Evolutionary conservation across 495 filamentous ascomycete genomes (phyloP), one percentile per base, ranked within the genome.

Genomic region (Penicillium dipodomyicola): DNA sequence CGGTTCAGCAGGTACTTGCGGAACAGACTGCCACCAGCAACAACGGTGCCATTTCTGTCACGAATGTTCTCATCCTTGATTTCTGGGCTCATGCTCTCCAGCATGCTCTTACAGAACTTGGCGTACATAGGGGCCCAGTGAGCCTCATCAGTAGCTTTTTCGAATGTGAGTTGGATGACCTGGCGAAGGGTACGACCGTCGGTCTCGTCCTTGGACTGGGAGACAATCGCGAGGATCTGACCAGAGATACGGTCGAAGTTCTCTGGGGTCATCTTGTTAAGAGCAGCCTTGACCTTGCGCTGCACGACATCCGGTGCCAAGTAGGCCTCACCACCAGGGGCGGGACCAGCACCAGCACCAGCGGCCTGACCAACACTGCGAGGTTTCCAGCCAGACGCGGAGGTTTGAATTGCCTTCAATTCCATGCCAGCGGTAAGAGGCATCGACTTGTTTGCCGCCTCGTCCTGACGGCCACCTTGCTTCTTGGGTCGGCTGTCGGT

Each of bases 181-280:
- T 99, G 94, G 63, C 94, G 88, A 49, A 99, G 80, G 2, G 95
- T 97, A 17, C 94, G 87, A 37, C 94, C 94, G 68, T 99, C 95
- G 6, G 82, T 81, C 78, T 99, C 94, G 65, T 93, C 87, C 81
- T 95, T 96, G 32, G 94, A 97, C 67, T 99, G 94, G 10, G 83
- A 86, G 33, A 93, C 91, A 64, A 99, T 97, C 37, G 86, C 83
- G 25, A 97, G 81, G 52, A 99, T 96, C 72, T 97, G 92, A 49
- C 89, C 87, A 19, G 94, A 80, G 56, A 99, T 96, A 79, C 87
- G 91, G 63, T 97, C 92, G 69, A 99, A 99, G 65, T 97, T 97
- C 76, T 97, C 94, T 1, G 94, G 94, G 0, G 94, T 97, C 95
- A 99, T 97, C 87, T 97, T 97, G 83, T 99, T 97, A 63, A 99